Evolutionary conservation across 2,329 filamentous ascomycete species (phyloP), one percentile per base, ranked within the genome.

Genomic region (Blumeria graminis): DNA sequence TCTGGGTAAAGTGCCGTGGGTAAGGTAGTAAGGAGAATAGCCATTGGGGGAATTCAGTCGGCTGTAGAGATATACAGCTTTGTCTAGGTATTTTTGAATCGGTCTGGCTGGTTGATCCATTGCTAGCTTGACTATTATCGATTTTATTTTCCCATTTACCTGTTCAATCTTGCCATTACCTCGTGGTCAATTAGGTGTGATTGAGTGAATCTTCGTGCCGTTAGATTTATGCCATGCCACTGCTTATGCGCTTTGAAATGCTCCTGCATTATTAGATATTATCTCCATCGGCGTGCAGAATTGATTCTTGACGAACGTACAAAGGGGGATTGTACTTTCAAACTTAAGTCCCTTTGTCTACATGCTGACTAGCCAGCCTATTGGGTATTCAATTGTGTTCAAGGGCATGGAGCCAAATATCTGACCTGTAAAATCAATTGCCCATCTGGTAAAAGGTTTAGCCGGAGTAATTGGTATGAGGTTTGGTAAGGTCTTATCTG

Each of bases 221-320:
- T n/a, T 53, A 9, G 8, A 35, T 53, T 53, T 53, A 53, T 53
- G 50, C 33, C 51, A 54, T 54, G 51, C 51, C 51, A 54, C 51
- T 54, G 33, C 51, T 54, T 54, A 33, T 54, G 51, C 33, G 51
- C 51, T 54, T 54, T 54, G 48, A 54, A 54, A 54, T 54, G 51
- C 34, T 39, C 33, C 51, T 38, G 51, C 33, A 54, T 54, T 54
- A n/a, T 54, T 33, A 54, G 51, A 39, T 34, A 54, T 54, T 54
- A 39, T 54, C 34, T 18, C 51, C 36, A 54, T 54, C 3, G 5
- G 34, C 8, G 34, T 33, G 34, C 51, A 6, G 28, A 54, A 39
- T 18, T 54, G 34, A 54, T 54, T 14, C 28, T 39, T 54, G 13
- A 54, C 39, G 51, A 54, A 54, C 33, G 14, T 54, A 35, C 16